These are phyloP conservation scores for Daldinia concentrica DNA, from an alignment of 495 filamentous ascomycete species.

Conservation along the genomic window DNA sequence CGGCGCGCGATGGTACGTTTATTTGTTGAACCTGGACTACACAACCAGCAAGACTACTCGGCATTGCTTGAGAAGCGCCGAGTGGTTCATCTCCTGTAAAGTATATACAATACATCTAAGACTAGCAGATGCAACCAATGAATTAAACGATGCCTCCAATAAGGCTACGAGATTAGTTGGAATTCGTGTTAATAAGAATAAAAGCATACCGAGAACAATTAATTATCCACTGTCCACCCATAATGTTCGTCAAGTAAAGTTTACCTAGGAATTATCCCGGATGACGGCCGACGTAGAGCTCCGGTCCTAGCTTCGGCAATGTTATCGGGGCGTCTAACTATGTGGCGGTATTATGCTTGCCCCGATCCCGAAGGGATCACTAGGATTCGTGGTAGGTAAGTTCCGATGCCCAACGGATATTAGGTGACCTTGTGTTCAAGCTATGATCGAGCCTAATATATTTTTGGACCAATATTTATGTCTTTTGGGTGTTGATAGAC, in stretches of 20 bases:
- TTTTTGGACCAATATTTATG: not conserved
- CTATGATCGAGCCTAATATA: not conserved
- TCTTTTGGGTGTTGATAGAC: not conserved
- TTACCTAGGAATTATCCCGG: not conserved
- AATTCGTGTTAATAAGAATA: not conserved
- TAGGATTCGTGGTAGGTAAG: not conserved
- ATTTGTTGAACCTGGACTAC: not conserved
- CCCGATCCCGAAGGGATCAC: not conserved
- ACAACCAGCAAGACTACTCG: not conserved
- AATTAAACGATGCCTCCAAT: not conserved
- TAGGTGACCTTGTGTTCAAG: not conserved
- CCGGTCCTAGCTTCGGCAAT: not conserved
- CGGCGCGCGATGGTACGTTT: not conserved
- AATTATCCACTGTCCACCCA: not conserved
- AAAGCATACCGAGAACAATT: not conserved
- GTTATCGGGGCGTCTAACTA: not conserved
- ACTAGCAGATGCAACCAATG: not conserved
- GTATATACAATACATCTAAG: not conserved
- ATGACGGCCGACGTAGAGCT: not conserved
- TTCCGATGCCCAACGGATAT: not conserved
- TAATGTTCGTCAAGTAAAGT: not conserved
- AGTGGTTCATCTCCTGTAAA: not conserved
- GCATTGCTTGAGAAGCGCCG: not conserved
- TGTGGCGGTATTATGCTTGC: not conserved
- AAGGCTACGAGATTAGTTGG: not conserved